Percentiles rank a stretch among this genome's conserved stretches.
Conservation (phyloP, 2,329 filamentous ascomycete species). For the Fusarium beomiforme region DNA sequence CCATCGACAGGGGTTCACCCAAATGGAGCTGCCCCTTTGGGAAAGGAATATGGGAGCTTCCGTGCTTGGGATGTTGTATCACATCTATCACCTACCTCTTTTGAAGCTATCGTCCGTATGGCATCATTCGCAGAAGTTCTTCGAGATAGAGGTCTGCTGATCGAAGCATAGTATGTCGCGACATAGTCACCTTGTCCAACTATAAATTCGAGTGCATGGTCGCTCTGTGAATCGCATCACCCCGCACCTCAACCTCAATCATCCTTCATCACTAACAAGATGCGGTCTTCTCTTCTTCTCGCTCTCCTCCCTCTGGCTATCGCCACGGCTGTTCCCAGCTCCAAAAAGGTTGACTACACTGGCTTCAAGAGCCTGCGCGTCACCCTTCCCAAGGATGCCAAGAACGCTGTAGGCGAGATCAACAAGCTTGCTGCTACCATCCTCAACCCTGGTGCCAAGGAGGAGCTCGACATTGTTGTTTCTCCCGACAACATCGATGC, state of each 20-base stretch:
- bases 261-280: slow-evolving; percentile 11
- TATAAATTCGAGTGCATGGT: slow-evolving; percentile 3
- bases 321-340: slow-evolving; percentile 22
- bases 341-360: slow-evolving; percentile 34
- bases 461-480: slow-evolving; percentile 26
- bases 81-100: slow-evolving; percentile 33
- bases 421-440: slow-evolving; percentile 30
- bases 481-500: slow-evolving; percentile 29
- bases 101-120: slow-evolving; percentile 20
- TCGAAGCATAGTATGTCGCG: background rate
- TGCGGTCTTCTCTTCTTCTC: slow-evolving; percentile 13
- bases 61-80: slow-evolving; percentile 27
- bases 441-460: slow-evolving; percentile 22
- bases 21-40: slow-evolving; percentile 24
- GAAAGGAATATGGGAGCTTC: slow-evolving; percentile 31
- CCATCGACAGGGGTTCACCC: background rate
- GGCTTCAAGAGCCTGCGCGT: slow-evolving; percentile 34
- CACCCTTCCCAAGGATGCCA: slow-evolving; percentile 18
- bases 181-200: background rate
- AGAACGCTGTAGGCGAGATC: slow-evolving; percentile 10
- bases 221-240: background rate
- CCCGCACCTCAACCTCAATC: slow-evolving; percentile 12
- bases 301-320: slow-evolving; percentile 20
- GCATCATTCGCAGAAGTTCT: slow-evolving; percentile 30
- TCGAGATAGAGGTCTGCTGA: background rate